Conservation (phyloP, 2,329 filamentous ascomycete genomes). For the Paraphoma sp. region DNA sequence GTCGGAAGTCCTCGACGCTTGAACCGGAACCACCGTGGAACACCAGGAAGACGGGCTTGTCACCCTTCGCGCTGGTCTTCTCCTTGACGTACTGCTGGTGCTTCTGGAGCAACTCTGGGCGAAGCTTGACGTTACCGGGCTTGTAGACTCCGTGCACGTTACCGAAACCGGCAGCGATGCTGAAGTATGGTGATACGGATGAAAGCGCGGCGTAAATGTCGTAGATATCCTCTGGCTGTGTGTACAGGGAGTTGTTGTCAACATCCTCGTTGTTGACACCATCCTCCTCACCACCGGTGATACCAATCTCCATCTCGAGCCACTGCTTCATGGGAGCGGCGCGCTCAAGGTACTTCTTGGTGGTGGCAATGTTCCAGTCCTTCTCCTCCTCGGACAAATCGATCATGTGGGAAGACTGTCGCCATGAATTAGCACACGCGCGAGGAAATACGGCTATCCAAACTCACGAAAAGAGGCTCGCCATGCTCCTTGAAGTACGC, state of each 20-base stretch:
- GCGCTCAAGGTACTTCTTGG: slow-evolving; percentile 77
- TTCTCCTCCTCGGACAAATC: slow-evolving; percentile 82
- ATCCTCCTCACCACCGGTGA: slow-evolving; percentile 93
- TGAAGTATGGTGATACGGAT: slow-evolving; percentile 91
- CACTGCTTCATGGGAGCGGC: slow-evolving; percentile 86
- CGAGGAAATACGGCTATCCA: background rate
- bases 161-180: slow-evolving; percentile 81
- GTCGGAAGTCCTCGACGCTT: slow-evolving; percentile 82
- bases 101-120: slow-evolving; percentile 94
- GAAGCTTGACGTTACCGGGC: slow-evolving; percentile 94
- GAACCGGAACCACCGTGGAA: slow-evolving; percentile 98
- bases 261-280: slow-evolving; percentile 98
- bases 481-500: slow-evolving; percentile 90
- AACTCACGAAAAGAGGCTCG: slow-evolving; percentile 31
- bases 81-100: slow-evolving; percentile 92
- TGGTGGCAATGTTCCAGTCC: slow-evolving; percentile 75
- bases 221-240: slow-evolving; percentile 62
- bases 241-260: slow-evolving; percentile 97
- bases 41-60: slow-evolving; percentile 98
- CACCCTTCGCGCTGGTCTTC: slow-evolving; percentile 72
- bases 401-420: slow-evolving; percentile 88
- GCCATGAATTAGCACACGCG: background rate
- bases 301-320: slow-evolving; percentile 94
- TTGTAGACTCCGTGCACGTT: slow-evolving; percentile 99
- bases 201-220: slow-evolving; percentile 67